A percentile compares a stretch with the other conserved stretches of the same genome.
phyloP scores from a whole-genome alignment of 176 grass and related monocot species.

The Triticum timopheevii region DNA sequence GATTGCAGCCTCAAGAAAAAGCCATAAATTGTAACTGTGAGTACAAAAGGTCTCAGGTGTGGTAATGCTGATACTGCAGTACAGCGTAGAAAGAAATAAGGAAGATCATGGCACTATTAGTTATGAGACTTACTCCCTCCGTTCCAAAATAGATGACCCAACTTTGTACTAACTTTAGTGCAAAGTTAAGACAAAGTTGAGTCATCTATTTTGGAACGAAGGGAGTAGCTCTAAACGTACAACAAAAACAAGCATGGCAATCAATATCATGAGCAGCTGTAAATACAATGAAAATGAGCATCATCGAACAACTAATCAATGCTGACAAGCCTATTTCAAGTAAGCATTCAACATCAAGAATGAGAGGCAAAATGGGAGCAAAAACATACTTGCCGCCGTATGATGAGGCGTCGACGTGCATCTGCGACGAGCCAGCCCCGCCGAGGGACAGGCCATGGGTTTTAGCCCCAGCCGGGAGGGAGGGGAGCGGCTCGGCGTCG shows the following conservation, averaged over 20 bases:
- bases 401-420: conserved; percentile 40
- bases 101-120: neutral
- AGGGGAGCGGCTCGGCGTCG: conserved; percentile 44
- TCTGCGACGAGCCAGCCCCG: conserved; percentile 52
- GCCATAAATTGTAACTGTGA: neutral
- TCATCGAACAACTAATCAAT: neutral
- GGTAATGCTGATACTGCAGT: neutral
- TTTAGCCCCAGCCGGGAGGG: conserved; percentile 28
- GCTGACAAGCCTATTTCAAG: neutral
- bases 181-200: too few relatives aligned
- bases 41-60: neutral
- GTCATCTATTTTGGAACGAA: too few relatives aligned
- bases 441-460: conserved; percentile 60
- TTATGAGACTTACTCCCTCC: neutral
- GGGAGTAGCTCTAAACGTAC: neutral
- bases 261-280: too few relatives aligned
- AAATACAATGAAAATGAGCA: neutral
- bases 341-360: neutral
- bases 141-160: too few relatives aligned
- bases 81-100: neutral
- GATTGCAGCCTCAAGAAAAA: neutral
- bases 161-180: too few relatives aligned
- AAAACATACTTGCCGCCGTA: conserved; percentile 52
- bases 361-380: neutral
- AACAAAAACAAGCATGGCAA: neutral